phyloP scores from a whole-genome alignment of 2,329 filamentous ascomycete species.

The Monosporascus sp. region DNA sequence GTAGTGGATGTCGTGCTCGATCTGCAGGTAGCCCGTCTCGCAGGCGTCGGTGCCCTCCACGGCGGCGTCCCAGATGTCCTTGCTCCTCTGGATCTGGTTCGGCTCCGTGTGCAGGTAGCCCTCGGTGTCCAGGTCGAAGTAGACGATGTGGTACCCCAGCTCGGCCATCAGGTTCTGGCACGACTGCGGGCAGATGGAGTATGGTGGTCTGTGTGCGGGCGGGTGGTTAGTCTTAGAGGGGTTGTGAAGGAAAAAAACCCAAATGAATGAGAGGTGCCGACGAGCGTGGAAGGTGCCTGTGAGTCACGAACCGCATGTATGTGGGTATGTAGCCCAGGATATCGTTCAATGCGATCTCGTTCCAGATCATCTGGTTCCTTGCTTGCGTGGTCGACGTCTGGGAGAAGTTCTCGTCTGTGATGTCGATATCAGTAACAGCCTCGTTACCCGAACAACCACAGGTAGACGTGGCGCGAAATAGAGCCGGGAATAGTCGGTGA shows the following conservation, averaged over 20 bases:
- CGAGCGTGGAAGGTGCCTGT: too few species aligned
- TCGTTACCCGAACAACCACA: neutral
- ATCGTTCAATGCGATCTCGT: slow-evolving; percentile 28
- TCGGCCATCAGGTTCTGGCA: slow-evolving; percentile 21
- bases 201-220: slow-evolving; percentile 21
- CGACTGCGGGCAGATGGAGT: slow-evolving; percentile 23
- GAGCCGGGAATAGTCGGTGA: too few species aligned
- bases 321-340: slow-evolving; percentile 29
- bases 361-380: slow-evolving; percentile 27
- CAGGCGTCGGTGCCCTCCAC: slow-evolving; percentile 24
- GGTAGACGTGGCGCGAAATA: too few species aligned
- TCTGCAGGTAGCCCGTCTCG: slow-evolving; percentile 24
- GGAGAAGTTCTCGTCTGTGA: slow-evolving; percentile 24
- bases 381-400: slow-evolving; percentile 22
- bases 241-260: too few species aligned
- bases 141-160: slow-evolving; percentile 25
- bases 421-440: neutral
- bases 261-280: too few species aligned
- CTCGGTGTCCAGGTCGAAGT: slow-evolving; percentile 28
- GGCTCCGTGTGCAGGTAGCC: slow-evolving; percentile 26
- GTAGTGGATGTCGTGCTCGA: slow-evolving; percentile 43
- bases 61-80: slow-evolving; percentile 31
- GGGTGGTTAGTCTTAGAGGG: neutral
- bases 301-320: slow-evolving; percentile 23
- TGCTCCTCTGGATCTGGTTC: slow-evolving; percentile 27